Evolutionary conservation across 257 asterid species (phyloP).

Genomic region (Vinca minor): DNA sequence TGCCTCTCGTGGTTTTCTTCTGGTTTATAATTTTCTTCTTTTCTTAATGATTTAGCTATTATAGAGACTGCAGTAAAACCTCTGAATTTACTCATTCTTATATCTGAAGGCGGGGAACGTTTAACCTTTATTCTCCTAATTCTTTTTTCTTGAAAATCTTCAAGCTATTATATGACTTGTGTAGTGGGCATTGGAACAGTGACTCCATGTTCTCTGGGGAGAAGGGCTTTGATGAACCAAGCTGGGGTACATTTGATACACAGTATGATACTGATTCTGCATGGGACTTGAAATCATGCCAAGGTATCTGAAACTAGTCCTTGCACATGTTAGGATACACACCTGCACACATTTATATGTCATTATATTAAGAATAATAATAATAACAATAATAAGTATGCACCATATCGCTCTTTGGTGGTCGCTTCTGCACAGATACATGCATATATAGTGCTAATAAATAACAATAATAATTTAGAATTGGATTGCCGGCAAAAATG

Average conservation of each 20-base stretch:
- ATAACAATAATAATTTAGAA: background rate
- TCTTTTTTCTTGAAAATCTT: background rate
- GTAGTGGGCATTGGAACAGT: slow-evolving; percentile 43
- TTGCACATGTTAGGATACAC: background rate
- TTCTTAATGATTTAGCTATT: background rate
- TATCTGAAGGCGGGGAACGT: background rate
- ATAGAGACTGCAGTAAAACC: background rate
- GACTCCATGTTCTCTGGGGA: slow-evolving; percentile 28
- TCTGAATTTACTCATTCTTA: background rate
- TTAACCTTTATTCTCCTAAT: background rate
- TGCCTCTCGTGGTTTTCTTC: background rate
- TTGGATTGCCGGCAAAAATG: background rate
- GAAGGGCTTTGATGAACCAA: slow-evolving; percentile 59
- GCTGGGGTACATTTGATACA: slow-evolving; percentile 72
- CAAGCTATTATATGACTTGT: background rate
- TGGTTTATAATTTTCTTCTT: background rate
- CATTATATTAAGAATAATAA: background rate
- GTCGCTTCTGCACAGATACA: too few relatives aligned
- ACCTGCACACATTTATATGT: background rate
- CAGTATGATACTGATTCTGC: slow-evolving; percentile 54
- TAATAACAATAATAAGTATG: background rate
- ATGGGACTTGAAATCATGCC: slow-evolving; percentile 57
- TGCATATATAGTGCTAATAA: background rate
- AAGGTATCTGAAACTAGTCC: slow-evolving; percentile 11
- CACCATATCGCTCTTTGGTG: background rate